A percentile compares a stretch with the other conserved stretches of the same genome.
Conservation (phyloP, 2,329 filamentous ascomycete genomes). For the Penicillium janthinellum region DNA sequence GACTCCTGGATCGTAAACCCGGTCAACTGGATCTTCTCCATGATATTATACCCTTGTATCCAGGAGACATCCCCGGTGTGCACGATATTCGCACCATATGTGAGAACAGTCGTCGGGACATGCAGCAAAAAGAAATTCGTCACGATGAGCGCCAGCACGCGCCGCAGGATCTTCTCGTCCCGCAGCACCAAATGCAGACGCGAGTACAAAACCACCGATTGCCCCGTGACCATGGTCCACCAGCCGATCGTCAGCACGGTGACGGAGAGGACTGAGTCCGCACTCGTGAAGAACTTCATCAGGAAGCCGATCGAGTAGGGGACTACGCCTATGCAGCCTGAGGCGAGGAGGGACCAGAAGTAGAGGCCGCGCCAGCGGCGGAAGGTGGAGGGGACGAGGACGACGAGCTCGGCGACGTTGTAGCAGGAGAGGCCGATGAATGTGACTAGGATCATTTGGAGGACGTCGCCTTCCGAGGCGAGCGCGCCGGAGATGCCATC, state of each 20-base stretch:
- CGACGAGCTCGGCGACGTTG: conserved; percentile 52
- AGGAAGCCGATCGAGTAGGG: conserved; percentile 47
- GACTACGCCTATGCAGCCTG: conserved; percentile 39
- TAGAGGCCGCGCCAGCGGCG: conserved; percentile 44
- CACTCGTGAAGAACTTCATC: conserved; percentile 42
- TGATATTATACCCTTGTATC: conserved; percentile 46
- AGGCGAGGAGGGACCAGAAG: conserved; percentile 45
- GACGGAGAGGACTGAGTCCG: conserved; percentile 36
- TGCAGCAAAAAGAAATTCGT: conserved; percentile 57
- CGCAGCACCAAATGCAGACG: conserved; percentile 62
- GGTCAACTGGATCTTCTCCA: conserved; percentile 50
- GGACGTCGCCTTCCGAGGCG: conserved; percentile 21
- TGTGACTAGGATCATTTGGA: conserved; percentile 31
- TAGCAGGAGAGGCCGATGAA: conserved; percentile 47
- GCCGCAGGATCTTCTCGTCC: conserved; percentile 51
- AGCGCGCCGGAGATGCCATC: conserved; percentile 37
- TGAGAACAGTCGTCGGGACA: conserved; percentile 56
- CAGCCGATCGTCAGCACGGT: conserved; percentile 57
- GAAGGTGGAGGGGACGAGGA: conserved; percentile 45
- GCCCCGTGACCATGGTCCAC: conserved; percentile 64
- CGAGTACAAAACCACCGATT: conserved; percentile 64
- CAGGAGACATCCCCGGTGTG: conserved; percentile 29
- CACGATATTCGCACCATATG: conserved; percentile 47
- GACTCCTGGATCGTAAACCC: conserved; percentile 51
- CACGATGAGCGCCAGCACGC: conserved; percentile 61